Evolutionary conservation across 768 basidiomycete species (phyloP).

Genomic region (Lactarius hengduanensis): DNA sequence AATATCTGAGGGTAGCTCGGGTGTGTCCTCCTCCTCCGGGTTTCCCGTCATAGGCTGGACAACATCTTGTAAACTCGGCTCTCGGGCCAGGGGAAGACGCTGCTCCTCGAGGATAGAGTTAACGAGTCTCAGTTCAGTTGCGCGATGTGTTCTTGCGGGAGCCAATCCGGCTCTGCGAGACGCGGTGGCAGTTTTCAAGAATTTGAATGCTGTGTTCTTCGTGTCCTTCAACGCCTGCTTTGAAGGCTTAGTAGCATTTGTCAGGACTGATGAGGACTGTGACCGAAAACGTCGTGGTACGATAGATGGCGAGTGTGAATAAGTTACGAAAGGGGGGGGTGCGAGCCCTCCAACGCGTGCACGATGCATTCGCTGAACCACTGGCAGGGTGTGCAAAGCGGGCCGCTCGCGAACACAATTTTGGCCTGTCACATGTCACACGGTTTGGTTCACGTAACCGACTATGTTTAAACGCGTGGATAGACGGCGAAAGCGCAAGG

Average conservation of each 20-base stretch:
- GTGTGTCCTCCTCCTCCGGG: not conserved
- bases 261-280: not conserved
- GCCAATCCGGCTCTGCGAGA: slow-evolving; percentile 1
- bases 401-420: not conserved
- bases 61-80: slow-evolving; percentile 2
- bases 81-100: not conserved
- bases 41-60: not conserved
- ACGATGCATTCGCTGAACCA: slow-evolving; percentile 14
- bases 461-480: slow-evolving; percentile 79
- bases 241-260: not conserved
- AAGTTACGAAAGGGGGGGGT: slow-evolving; percentile 5
- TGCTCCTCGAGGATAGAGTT: slow-evolving; percentile 18
- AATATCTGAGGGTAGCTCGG: not conserved
- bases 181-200: slow-evolving; percentile 1
- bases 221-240: slow-evolving; percentile 3
- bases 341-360: slow-evolving; percentile 13
- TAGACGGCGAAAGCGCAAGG: slow-evolving; percentile 57
- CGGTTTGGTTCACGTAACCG: not conserved
- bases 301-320: not conserved
- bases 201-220: not conserved
- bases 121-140: slow-evolving; percentile 17
- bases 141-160: slow-evolving; percentile 9
- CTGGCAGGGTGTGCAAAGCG: not conserved
- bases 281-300: not conserved
- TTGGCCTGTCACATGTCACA: not conserved